Percentiles rank a stretch among this genome's conserved stretches.
phyloP scores from a whole-genome alignment of 2,329 filamentous ascomycete genomes.

The Curvularia eragrostidis region DNA sequence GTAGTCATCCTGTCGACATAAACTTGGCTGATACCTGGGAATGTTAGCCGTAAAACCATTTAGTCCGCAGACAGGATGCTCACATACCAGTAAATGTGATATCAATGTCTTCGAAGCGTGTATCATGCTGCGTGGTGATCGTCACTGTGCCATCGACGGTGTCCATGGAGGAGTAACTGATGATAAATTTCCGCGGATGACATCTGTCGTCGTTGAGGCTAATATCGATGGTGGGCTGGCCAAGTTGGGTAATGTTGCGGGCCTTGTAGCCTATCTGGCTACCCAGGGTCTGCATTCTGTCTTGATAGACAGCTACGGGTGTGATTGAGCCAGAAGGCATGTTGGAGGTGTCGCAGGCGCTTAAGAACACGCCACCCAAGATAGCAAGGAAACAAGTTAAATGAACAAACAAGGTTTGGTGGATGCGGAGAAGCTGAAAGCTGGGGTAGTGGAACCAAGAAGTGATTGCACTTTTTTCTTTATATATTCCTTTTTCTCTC shows the following conservation, averaged over 20 bases:
- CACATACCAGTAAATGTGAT: conserved; percentile 64
- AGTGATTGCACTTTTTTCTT: background rate
- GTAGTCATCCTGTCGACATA: conserved; percentile 63
- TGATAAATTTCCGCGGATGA: conserved; percentile 45
- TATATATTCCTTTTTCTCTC: background rate
- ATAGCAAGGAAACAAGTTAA: conserved; percentile 17
- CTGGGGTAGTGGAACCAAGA: conserved; percentile 9
- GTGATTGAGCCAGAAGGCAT: conserved; percentile 32
- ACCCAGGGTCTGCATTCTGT: conserved; percentile 40
- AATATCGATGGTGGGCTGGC: conserved; percentile 54
- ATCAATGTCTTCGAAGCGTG: conserved; percentile 63
- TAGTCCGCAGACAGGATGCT: background rate
- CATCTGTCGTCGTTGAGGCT: conserved; percentile 46
- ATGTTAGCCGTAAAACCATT: conserved; percentile 20
- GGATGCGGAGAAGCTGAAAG: conserved; percentile 33
- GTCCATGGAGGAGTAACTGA: conserved; percentile 64
- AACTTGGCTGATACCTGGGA: conserved; percentile 58
- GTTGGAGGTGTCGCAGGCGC: conserved; percentile 19
- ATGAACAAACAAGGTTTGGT: conserved; percentile 19
- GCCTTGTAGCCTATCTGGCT: conserved; percentile 46
- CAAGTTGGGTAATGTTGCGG: conserved; percentile 40
- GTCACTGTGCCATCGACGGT: conserved; percentile 61
- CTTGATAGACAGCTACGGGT: conserved; percentile 31
- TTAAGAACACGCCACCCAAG: conserved; percentile 13
- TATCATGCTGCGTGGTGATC: conserved; percentile 60